Conservation (phyloP, 371 early-diverging fungal species). For the Lichtheimia ramosa region DNA sequence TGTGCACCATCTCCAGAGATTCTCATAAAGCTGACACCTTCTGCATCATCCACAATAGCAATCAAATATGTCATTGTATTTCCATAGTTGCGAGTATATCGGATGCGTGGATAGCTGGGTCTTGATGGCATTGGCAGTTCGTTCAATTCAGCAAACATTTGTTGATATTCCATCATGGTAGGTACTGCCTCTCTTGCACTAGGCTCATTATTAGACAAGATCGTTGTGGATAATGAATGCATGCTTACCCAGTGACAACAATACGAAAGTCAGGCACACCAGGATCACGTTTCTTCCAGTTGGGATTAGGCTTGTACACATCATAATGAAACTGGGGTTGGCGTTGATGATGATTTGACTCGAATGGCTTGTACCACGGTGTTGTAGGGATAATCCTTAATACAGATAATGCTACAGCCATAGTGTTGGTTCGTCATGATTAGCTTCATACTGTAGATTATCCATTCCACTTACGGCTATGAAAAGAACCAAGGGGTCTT, state of each 20-base stretch:
- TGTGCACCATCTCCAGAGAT: constrained; percentile 18
- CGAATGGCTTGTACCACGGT: constrained; percentile 27
- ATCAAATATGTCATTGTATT: constrained; percentile 19
- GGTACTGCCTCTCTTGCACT: constrained; percentile 8
- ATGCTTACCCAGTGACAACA: constrained; percentile 32
- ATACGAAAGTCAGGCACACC: constrained; percentile 50
- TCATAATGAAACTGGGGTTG: constrained; percentile 38
- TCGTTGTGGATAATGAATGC: too few relatives aligned
- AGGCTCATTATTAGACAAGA: neutral
- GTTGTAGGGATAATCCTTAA: constrained; percentile 23
- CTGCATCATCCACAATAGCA: constrained; percentile 34
- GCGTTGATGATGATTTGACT: neutral
- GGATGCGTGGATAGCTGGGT: neutral
- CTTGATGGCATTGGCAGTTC: neutral
- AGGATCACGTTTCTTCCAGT: constrained; percentile 55
- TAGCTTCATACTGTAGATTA: too few relatives aligned
- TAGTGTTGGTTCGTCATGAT: too few relatives aligned
- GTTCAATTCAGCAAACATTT: neutral
- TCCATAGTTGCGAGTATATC: constrained; percentile 10
- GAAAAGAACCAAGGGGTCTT: constrained; percentile 3
- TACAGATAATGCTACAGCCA: constrained; percentile 18
- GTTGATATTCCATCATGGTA: constrained; percentile 6
- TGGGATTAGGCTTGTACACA: constrained; percentile 51
- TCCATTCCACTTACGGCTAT: too few relatives aligned
- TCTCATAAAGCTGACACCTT: constrained; percentile 28